Evolutionary conservation across 2,329 filamentous ascomycete species (phyloP).

Genomic region (Fusarium kyushuense): DNA sequence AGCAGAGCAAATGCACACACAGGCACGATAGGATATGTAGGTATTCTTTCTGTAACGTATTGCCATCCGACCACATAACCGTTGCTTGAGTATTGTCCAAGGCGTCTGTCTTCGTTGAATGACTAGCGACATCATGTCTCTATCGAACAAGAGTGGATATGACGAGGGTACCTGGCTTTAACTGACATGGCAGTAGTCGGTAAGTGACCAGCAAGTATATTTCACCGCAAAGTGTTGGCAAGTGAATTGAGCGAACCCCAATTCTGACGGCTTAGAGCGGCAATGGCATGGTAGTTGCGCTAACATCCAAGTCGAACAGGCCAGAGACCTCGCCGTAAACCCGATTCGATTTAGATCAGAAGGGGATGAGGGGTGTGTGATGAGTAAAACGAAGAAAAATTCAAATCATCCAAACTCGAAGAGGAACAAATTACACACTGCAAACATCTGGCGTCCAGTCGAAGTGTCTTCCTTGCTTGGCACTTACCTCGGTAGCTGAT

Average conservation of each 20-base stretch:
- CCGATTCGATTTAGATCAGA: conserved; percentile 42
- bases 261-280: conserved; percentile 49
- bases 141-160: conserved; percentile 41
- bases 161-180: conserved; percentile 36
- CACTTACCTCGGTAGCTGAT: conserved; percentile 42
- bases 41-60: not conserved
- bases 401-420: conserved; percentile 31
- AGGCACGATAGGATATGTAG: conserved; percentile 4
- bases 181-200: conserved; percentile 33
- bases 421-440: conserved; percentile 40
- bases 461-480: conserved; percentile 42
- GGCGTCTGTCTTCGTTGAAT: conserved; percentile 12
- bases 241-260: conserved; percentile 27
- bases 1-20: conserved; percentile 15
- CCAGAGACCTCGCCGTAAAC: conserved; percentile 41
- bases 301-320: conserved; percentile 41
- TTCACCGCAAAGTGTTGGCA: conserved; percentile 39
- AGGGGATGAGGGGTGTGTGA: conserved; percentile 20
- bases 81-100: conserved; percentile 6
- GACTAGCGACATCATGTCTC: conserved; percentile 2
- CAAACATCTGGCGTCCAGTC: conserved; percentile 46
- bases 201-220: conserved; percentile 40
- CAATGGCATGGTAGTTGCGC: conserved; percentile 47
- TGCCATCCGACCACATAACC: not conserved
- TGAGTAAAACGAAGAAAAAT: conserved; percentile 39